Percentiles rank a stretch among this genome's conserved stretches.
Evolutionary conservation across 768 basidiomycete species (phyloP).

Genomic region (Mrakia frigida): DNA sequence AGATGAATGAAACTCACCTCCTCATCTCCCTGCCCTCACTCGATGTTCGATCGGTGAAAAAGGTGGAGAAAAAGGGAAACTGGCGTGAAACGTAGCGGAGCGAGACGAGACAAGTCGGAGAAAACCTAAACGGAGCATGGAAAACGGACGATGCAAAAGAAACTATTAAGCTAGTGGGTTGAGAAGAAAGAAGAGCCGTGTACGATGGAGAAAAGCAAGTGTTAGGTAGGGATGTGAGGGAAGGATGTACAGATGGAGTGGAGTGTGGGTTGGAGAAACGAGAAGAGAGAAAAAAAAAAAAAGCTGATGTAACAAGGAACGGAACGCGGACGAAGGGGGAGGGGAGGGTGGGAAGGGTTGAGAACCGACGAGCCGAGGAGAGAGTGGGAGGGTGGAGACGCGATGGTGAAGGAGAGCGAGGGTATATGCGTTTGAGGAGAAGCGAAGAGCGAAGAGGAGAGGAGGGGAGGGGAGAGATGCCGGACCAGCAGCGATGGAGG

Average conservation of each 20-base stretch:
- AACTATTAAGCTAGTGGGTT: conserved; percentile 4
- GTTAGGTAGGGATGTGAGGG: not conserved
- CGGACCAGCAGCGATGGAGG: not conserved
- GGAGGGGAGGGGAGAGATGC: not conserved
- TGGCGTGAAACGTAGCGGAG: conserved; percentile 11
- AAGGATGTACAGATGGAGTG: conserved; percentile 6
- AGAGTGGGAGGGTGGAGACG: not conserved
- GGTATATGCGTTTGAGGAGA: conserved; percentile 4
- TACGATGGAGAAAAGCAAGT: not conserved
- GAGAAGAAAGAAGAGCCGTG: not conserved
- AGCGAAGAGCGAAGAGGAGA: not conserved
- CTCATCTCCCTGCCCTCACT: conserved; percentile 27
- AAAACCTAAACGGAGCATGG: not conserved
- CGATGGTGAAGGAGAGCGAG: not conserved
- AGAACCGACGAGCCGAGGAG: not conserved
- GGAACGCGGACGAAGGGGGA: not conserved
- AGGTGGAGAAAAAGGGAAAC: conserved; percentile 20
- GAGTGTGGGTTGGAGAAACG: not conserved
- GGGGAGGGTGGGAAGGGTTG: not conserved
- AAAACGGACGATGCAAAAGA: not conserved
- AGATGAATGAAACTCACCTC: conserved; percentile 14
- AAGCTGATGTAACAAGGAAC: conserved; percentile 5
- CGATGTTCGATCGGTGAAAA: conserved; percentile 11
- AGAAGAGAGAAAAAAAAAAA: not conserved
- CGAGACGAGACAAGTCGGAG: not conserved